Conservation (phyloP, 805 yeast genomes). For the Candida coleopterorum region DNA sequence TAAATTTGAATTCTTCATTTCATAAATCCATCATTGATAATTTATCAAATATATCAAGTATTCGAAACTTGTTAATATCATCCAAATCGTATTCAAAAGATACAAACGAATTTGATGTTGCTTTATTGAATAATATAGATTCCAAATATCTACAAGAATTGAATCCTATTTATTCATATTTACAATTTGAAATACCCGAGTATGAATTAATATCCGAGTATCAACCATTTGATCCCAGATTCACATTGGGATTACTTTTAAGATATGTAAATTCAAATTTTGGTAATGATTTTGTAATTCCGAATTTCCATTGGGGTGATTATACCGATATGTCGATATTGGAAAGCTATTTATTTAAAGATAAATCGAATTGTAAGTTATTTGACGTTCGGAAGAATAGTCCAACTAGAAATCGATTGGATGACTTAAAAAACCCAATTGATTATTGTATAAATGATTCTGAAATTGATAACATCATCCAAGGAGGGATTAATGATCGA, state of each 20-base stretch:
- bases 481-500: neutral
- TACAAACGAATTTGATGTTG: constrained; percentile 1
- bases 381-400: constrained; percentile 15
- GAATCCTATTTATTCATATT: neutral
- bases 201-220: constrained; percentile 1
- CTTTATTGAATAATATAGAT: neutral
- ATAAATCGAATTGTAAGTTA: constrained; percentile 15
- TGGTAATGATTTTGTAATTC: constrained; percentile 8
- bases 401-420: constrained; percentile 9
- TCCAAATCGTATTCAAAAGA: neutral
- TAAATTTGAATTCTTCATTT: constrained; percentile 7
- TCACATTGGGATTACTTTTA: constrained; percentile 20
- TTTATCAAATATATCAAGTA: constrained; percentile 1
- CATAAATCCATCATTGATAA: constrained; percentile 2
- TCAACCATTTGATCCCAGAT: constrained; percentile 24
- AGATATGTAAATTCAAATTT: constrained; percentile 13
- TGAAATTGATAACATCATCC: constrained; percentile 13
- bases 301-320: constrained; percentile 33
- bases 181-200: neutral
- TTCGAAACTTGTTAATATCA: neutral
- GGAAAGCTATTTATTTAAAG: constrained; percentile 12
- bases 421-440: constrained; percentile 13
- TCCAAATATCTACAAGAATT: neutral
- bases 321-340: constrained; percentile 21
- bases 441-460: constrained; percentile 23